Conservation (phyloP, 2,329 filamentous ascomycete genomes). For the Mycosphaerella sp. region DNA sequence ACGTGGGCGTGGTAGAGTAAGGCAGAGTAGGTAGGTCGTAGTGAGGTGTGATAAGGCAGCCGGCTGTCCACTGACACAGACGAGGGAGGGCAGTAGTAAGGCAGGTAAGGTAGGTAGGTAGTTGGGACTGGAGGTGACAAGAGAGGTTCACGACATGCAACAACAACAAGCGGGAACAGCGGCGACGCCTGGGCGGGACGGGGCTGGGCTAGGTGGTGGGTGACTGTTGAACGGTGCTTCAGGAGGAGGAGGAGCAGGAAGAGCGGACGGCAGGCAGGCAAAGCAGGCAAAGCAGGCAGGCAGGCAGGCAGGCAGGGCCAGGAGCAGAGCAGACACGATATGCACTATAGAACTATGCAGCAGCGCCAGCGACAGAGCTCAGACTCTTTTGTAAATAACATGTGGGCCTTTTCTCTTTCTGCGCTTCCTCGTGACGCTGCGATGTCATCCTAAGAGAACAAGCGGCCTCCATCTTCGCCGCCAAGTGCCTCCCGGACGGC, state of each 20-base stretch:
- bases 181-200: neutral
- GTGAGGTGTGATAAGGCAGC: too few relatives aligned
- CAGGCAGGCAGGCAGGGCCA: neutral
- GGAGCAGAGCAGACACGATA: neutral
- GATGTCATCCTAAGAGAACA: neutral
- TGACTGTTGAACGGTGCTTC: too few relatives aligned
- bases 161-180: too few relatives aligned
- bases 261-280: neutral
- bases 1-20: too few relatives aligned
- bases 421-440: neutral
- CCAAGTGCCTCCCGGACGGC: neutral
- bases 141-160: neutral
- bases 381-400: constrained; percentile 1
- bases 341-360: too few relatives aligned
- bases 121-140: too few relatives aligned
- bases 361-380: neutral
- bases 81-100: too few relatives aligned
- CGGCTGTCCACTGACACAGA: too few relatives aligned
- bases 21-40: too few relatives aligned
- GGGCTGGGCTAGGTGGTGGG: neutral
- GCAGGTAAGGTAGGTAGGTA: too few relatives aligned
- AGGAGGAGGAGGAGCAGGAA: neutral
- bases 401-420: neutral
- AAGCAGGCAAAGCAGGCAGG: neutral
- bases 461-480: neutral